Percentiles rank a stretch among this genome's conserved stretches.
Evolutionary conservation across 2,329 filamentous ascomycete species (phyloP).

Genomic region (Penicillium digitatum): DNA sequence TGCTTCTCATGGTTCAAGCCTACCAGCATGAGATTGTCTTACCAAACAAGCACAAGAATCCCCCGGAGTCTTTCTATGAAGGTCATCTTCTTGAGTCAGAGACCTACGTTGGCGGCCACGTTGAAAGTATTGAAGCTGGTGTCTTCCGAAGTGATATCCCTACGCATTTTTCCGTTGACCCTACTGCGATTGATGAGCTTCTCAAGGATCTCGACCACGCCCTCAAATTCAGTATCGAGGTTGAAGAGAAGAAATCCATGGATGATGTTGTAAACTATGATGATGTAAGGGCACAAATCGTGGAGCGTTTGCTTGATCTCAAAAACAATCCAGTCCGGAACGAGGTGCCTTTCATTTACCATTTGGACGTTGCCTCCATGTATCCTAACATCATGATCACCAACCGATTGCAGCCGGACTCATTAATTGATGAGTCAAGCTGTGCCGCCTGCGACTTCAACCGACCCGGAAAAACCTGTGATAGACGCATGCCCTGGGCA

Average conservation of each 20-base stretch:
- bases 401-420: conserved; percentile 93
- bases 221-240: conserved; percentile 77
- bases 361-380: conserved; percentile 98
- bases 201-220: conserved; percentile 81
- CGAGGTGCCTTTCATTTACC: conserved; percentile 89
- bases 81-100: conserved; percentile 94
- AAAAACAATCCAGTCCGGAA: conserved; percentile 78
- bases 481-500: conserved; percentile 89
- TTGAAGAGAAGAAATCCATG: conserved; percentile 78
- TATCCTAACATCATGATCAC: conserved; percentile 99
- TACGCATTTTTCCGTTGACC: conserved; percentile 87
- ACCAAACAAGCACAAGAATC: conserved; percentile 91
- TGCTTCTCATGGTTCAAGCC: conserved; percentile 98
- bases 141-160: conserved; percentile 96
- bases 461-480: conserved; percentile 92
- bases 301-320: conserved; percentile 63
- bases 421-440: conserved; percentile 96
- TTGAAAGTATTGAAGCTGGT: conserved; percentile 97
- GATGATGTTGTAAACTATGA: conserved; percentile 78
- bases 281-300: conserved; percentile 79
- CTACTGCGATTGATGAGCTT: conserved; percentile 83
- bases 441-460: conserved; percentile 99
- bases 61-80: conserved; percentile 92
- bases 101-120: conserved; percentile 96
- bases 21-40: conserved; percentile 88